phyloP scores from a whole-genome alignment of 2,329 filamentous ascomycete species.

The Scytalidium lignicola region DNA sequence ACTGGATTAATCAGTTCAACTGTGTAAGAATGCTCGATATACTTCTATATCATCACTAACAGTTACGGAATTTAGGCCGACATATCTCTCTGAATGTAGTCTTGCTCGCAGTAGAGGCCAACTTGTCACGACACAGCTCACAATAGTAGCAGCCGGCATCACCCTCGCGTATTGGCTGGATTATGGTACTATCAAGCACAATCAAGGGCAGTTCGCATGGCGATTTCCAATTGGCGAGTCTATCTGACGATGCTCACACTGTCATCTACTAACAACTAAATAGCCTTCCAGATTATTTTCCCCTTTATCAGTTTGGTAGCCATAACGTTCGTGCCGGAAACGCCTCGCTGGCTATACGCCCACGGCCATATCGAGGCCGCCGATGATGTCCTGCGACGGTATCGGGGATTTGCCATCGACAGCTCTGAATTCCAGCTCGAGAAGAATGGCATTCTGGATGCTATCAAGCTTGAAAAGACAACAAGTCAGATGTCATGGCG shows the following conservation, averaged over 20 bases:
- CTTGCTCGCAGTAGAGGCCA: not conserved
- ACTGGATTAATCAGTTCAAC: not conserved
- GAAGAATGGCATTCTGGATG: conserved; percentile 44
- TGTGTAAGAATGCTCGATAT: not conserved
- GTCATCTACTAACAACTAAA: conserved; percentile 4
- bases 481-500: conserved; percentile 1
- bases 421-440: conserved; percentile 48
- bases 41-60: not conserved
- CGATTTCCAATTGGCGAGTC: conserved; percentile 12
- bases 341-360: conserved; percentile 36
- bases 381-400: conserved; percentile 29
- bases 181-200: conserved; percentile 31
- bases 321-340: conserved; percentile 46
- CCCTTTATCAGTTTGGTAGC: conserved; percentile 49
- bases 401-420: conserved; percentile 32
- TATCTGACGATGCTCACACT: not conserved
- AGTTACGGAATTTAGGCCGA: not conserved
- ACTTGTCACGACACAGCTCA: not conserved
- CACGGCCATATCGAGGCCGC: conserved; percentile 35
- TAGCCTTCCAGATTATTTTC: conserved; percentile 53
- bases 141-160: not conserved
- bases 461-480: conserved; percentile 38
- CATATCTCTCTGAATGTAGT: not conserved
- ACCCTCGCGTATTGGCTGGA: conserved; percentile 53
- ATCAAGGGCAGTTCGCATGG: conserved; percentile 35